Base-by-base conservation (phyloP, 805 yeast genomes). In the Nakazawaea wickerhamii region DNA sequence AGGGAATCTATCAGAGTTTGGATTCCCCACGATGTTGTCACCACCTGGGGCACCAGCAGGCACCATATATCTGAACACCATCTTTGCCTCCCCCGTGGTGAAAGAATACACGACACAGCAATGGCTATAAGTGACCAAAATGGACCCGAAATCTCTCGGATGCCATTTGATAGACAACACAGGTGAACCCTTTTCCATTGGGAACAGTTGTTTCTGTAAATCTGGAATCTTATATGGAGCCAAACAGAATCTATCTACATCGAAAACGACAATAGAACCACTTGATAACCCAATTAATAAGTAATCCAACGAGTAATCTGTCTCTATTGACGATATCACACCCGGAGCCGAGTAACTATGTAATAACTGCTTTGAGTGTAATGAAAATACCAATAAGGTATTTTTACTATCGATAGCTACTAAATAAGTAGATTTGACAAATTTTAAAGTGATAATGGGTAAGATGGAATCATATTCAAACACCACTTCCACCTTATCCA, bases 281-380 rank as follows among this genome's bases (percentile, higher is more conserved):
- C 80, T 88, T 37, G 77, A 73, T 40, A 87, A 64, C 3, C 98
- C 99, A 17, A 91, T 54, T 35, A 83, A 70, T 13, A 91, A 63
- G 87, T 93, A 93, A 60, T 90, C 97, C 49, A 93, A 59, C 0
- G 95, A 73, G 2, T 97, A 96, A 54, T 93, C 99, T 1, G 84
- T 61, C 45, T 77, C 93, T 11, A 81, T 67, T 3, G 85, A 71
- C 1, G 85, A 70, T n/a, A 90, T 72, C 10, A 73, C 68, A 1
- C 84, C 80, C 1, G 84, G 82, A 1, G 87, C 73, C 46, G 73
- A 70, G 51, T 76, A 76, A 1, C 78, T 72, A 17, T 77, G 74
- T 41, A 91, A 59, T 7, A 84, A 65, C 46, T 71, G 67, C 53
- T 81, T 79, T 5, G 82, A 65, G 42, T 77, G 76, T 18, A 91